These are phyloP conservation scores for Leavenworthia alabamica DNA, from an alignment of 345 rosid genomes.

Conservation along the genomic window DNA sequence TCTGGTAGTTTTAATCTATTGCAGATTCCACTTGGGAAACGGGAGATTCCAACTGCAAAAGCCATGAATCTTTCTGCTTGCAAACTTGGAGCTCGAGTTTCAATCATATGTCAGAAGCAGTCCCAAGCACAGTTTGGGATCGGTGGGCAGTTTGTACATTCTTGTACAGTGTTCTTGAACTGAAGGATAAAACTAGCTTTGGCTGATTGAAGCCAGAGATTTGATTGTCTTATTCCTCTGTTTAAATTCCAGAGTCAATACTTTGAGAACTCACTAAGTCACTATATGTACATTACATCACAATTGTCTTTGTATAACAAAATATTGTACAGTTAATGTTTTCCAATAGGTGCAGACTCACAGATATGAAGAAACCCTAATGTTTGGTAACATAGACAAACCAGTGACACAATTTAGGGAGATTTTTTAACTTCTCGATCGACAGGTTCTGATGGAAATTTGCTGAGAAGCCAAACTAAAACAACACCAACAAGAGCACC, in stretches of 20 bases:
- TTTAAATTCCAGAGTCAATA: conserved; percentile 14
- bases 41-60: conserved; percentile 32
- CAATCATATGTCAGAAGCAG: conserved; percentile 49
- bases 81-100: conserved; percentile 44
- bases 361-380: neutral
- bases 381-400: neutral
- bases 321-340: neutral
- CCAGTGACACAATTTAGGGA: neutral
- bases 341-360: neutral
- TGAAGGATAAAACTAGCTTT: conserved; percentile 16
- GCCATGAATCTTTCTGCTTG: conserved; percentile 39
- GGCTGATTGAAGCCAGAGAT: conserved; percentile 20
- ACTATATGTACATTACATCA: conserved; percentile 15
- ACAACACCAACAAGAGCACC: conserved; percentile 82
- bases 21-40: conserved; percentile 36
- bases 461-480: conserved; percentile 79
- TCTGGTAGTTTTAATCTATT: conserved; percentile 21
- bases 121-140: conserved; percentile 41
- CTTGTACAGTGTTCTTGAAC: conserved; percentile 50
- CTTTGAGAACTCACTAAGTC: conserved; percentile 17
- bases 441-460: conserved; percentile 48
- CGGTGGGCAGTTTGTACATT: conserved; percentile 45
- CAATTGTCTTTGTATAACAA: neutral
- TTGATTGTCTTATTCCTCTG: neutral
- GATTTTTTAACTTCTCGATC: conserved; percentile 28